Conservation (phyloP, 495 filamentous ascomycete genomes). For the Poronia punctata region DNA sequence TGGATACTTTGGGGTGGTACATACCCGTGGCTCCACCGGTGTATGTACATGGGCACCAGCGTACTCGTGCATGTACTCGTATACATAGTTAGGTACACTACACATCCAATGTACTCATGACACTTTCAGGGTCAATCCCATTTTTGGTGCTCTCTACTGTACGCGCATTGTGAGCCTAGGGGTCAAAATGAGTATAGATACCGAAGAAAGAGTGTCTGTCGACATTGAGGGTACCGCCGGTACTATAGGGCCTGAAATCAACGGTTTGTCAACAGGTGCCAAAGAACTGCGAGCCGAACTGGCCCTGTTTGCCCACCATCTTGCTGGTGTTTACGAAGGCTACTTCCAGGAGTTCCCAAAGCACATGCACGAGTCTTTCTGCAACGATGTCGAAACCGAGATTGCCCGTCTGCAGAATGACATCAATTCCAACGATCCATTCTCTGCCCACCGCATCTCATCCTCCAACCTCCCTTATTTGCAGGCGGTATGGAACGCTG, state of each 20-base stretch:
- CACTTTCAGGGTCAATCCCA: no score
- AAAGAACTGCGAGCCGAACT: conserved; percentile 21
- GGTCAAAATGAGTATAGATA: not conserved
- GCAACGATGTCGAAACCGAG: conserved; percentile 17
- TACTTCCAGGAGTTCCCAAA: conserved; percentile 22
- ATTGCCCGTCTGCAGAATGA: conserved; percentile 15
- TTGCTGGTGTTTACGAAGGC: conserved; percentile 14
- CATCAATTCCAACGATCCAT: conserved; percentile 10
- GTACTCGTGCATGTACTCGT: no score
- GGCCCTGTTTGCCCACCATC: conserved; percentile 16
- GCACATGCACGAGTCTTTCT: conserved; percentile 18
- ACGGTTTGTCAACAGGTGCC: conserved; percentile 8
- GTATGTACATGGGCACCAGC: no score
- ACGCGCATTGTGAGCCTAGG: no score
- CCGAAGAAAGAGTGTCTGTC: not conserved
- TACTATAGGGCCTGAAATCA: conserved; percentile 1
- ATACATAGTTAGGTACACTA: no score
- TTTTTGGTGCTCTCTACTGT: not conserved
- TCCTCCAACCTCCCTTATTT: conserved; percentile 22
- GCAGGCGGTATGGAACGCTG: conserved; percentile 22
- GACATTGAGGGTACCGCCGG: not conserved
- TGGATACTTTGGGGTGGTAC: no score
- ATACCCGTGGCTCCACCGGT: no score
- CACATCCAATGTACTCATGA: no score
- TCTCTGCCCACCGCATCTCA: conserved; percentile 13